Base-by-base conservation (phyloP, 2,329 filamentous ascomycete species). In the Xylaria sp. region DNA sequence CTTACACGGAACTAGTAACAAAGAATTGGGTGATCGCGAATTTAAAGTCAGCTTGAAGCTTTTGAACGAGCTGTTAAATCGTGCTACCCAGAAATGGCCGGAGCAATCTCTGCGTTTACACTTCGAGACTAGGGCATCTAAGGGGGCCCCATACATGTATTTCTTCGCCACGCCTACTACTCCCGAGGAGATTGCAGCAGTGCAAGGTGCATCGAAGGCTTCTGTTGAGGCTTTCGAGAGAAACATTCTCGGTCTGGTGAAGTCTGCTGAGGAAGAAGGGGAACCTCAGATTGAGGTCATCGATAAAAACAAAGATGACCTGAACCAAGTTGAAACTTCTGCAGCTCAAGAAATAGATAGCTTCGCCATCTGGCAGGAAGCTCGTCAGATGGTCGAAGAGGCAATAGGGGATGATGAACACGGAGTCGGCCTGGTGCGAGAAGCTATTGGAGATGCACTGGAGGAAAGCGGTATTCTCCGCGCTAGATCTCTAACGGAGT, bases 131-230 rank as follows among this genome's bases (percentile, higher is more conserved):
- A 85, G 92, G 11, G 79, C 80, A 1, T 82, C 81, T 7, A 76
- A 76, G 1, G 65, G 62, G 9, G 76, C 81, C 2, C 85, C 90
- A 0, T 88, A 90, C 70, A 94, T 97, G 86, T 94, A 96, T 73
- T 87, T 98, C 56, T 96, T 97, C 73, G 94, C 89, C 14, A 90
- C 96, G 75, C 94, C 95, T 3, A 88, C 98, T 56, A 85, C 85
- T 0, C 84, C 91, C 4, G 84, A 88, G 4, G 83, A 92, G 56
- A 92, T 96, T 65, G 80, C 89, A 17, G 76, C 78, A 12, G 91
- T 95, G n/a, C 94, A 98, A 74, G 84, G 82, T 21, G 82, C 82
- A 14, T 88, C 86, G 61, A 86, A 87, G 66, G 85, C 81, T 17
- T 84, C 86, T 35, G 84, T 93, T 21, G 87, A 90, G 50, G 84